A percentile compares a stretch with the other conserved stretches of the same genome.
phyloP scores from a whole-genome alignment of 2,329 filamentous ascomycete species.

The Talaromyces sp. region DNA sequence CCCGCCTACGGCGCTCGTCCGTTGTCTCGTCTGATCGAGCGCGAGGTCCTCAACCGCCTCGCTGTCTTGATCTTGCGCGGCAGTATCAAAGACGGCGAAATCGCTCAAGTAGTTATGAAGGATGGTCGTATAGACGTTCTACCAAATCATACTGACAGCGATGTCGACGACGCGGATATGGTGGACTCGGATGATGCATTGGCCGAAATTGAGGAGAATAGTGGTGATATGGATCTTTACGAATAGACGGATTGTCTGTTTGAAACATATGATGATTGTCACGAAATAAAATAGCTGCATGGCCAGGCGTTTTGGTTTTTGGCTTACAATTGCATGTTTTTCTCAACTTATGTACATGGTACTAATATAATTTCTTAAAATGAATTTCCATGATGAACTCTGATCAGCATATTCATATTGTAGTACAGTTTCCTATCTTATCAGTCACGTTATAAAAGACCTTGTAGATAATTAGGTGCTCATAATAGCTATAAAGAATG shows the following conservation, averaged over 20 bases:
- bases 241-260: constrained; percentile 41
- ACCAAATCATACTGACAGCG: constrained; percentile 72
- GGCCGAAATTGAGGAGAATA: constrained; percentile 63
- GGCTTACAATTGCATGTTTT: neutral
- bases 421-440: neutral
- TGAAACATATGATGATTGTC: neutral
- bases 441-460: neutral
- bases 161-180: constrained; percentile 65
- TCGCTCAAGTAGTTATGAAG: constrained; percentile 72
- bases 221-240: constrained; percentile 62
- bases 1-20: constrained; percentile 93
- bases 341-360: neutral
- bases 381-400: neutral
- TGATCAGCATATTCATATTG: neutral
- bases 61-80: constrained; percentile 88
- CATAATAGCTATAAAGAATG: neutral
- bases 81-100: constrained; percentile 79
- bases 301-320: constrained; percentile 2
- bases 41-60: constrained; percentile 90
- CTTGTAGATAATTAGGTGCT: neutral
- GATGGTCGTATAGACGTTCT: constrained; percentile 77
- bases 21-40: constrained; percentile 85
- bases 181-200: constrained; percentile 71
- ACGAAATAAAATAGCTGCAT: constrained; percentile 2
- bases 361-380: neutral